Conservation (phyloP, 495 filamentous ascomycete genomes). For the Aspergillus haitiensis region DNA sequence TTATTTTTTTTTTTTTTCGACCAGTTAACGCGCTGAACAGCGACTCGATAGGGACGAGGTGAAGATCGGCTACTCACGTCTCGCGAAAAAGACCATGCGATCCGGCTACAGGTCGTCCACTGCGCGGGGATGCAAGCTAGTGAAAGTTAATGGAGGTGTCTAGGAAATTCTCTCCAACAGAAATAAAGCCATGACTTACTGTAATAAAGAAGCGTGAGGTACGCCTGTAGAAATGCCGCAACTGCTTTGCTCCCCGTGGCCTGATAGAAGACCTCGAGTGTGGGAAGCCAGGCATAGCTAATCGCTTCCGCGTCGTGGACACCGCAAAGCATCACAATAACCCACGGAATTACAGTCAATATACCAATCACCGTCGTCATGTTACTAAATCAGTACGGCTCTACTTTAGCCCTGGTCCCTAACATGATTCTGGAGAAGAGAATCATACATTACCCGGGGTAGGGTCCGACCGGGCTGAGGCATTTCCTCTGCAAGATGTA, state of each 20-base stretch:
- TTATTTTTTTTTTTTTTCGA: too few species aligned
- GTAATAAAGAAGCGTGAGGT: slow-evolving; percentile 34
- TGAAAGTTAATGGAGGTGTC: background rate
- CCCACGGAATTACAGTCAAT: slow-evolving; percentile 32
- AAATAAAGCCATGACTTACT: slow-evolving; percentile 22
- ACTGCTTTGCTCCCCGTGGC: slow-evolving; percentile 29
- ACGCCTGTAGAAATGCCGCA: slow-evolving; percentile 29
- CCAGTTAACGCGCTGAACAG: background rate
- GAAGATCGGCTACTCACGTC: slow-evolving; percentile 19
- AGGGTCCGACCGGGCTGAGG: slow-evolving; percentile 27
- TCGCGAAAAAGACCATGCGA: slow-evolving; percentile 28
- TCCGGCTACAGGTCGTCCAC: slow-evolving; percentile 28
- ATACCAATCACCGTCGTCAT: slow-evolving; percentile 29
- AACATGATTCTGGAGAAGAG: background rate
- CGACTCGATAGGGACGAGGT: too few species aligned
- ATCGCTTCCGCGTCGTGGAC: slow-evolving; percentile 36
- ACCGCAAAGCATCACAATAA: slow-evolving; percentile 31
- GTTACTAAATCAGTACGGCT: slow-evolving; percentile 10
- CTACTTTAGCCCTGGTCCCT: slow-evolving; percentile 1
- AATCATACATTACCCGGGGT: slow-evolving; percentile 28
- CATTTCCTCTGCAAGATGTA: slow-evolving; percentile 36
- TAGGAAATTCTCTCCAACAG: background rate
- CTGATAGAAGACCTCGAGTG: slow-evolving; percentile 35
- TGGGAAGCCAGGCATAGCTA: slow-evolving; percentile 26
- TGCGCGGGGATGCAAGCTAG: slow-evolving; percentile 20